These are phyloP conservation scores for Bretziella fagacearum DNA, from an alignment of 2,329 filamentous ascomycete species.

Conservation along the genomic window DNA sequence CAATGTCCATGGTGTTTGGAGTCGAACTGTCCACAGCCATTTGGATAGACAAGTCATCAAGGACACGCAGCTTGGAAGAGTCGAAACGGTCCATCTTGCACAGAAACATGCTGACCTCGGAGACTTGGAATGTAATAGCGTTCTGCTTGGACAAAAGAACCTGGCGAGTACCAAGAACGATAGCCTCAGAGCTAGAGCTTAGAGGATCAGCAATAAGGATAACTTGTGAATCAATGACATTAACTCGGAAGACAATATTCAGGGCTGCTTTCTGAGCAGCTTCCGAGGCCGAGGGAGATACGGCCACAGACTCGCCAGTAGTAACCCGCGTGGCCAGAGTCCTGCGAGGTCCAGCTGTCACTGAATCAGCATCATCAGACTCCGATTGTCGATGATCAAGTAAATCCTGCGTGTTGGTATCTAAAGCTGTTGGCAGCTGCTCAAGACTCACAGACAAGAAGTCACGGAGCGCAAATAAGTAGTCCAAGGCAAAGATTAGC, in stretches of 20 bases:
- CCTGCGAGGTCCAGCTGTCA: background rate
- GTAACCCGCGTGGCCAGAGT: slow-evolving; percentile 4
- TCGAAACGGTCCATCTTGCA: slow-evolving; percentile 98
- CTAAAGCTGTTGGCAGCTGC: slow-evolving; percentile 39
- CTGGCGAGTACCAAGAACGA: slow-evolving; percentile 88
- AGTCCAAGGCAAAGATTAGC: slow-evolving; percentile 89
- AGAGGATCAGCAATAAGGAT: slow-evolving; percentile 92
- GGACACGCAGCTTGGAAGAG: slow-evolving; percentile 70
- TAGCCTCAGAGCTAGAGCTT: slow-evolving; percentile 79
- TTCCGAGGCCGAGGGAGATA: background rate
- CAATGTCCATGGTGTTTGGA: slow-evolving; percentile 54
- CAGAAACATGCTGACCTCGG: slow-evolving; percentile 92
- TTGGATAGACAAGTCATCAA: slow-evolving; percentile 91
- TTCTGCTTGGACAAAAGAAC: slow-evolving; percentile 86
- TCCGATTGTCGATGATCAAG: slow-evolving; percentile 29
- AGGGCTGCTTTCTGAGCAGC: slow-evolving; percentile 27
- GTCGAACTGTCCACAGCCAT: slow-evolving; percentile 63
- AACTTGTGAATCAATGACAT: slow-evolving; percentile 88
- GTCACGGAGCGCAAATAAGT: slow-evolving; percentile 73
- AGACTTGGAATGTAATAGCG: slow-evolving; percentile 81
- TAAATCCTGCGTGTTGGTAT: slow-evolving; percentile 37
- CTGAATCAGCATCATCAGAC: slow-evolving; percentile 36
- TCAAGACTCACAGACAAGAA: slow-evolving; percentile 62
- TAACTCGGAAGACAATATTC: slow-evolving; percentile 74
- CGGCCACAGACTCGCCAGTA: slow-evolving; percentile 19